Base-by-base conservation (phyloP, 441 rosid genomes). In the Jatropha multifida region DNA sequence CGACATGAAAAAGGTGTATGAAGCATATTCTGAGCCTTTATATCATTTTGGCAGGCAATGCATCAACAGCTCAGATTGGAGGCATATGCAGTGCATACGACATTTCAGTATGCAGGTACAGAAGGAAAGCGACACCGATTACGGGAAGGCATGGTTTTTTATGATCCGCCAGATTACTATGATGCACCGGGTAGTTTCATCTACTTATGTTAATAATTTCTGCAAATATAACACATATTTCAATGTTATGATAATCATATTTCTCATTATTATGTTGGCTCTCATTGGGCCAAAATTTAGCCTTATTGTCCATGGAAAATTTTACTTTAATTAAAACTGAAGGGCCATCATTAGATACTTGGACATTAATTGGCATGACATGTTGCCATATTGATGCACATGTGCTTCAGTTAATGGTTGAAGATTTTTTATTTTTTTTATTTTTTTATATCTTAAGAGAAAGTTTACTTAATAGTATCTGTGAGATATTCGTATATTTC, bases 121-220 rank as follows among this genome's bases (percentile, higher is more conserved):
- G 99, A 91, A 76, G 99, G 99, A 79, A 94, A 94, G 88, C 94
- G 99, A 38, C 98, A 96, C 72, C 89, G 99, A 71, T 81, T 96
- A 75, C 90, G 99, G 74, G 99, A 96, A 77, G 98, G 84, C 78
- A 94, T 85, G 96, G 84, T 86, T 73, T 96, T 96, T 81, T 92
- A 86, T 86, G 98, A 96, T 81, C 94, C 95, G 52, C 94, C 96
- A 17, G 98, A 92, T 65, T 96, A 96, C 82, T 94, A 90, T 78
- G 94, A 96, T 74, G 76, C 81, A 46, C 88, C 94, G 79, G 98
- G 99, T 94, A 89, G 78, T 80, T 75, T 54, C 72, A 11, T 63
- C 61, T 60, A 37, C 27, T 18, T n/a, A 23, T 52, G 11, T 73
- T 38, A 26, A 9, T 51, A n/a, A 46, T 60, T 60, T 67, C 73